Base-by-base conservation (phyloP, 2,329 filamentous ascomycete genomes). In the Cercospora nicotianae region DNA sequence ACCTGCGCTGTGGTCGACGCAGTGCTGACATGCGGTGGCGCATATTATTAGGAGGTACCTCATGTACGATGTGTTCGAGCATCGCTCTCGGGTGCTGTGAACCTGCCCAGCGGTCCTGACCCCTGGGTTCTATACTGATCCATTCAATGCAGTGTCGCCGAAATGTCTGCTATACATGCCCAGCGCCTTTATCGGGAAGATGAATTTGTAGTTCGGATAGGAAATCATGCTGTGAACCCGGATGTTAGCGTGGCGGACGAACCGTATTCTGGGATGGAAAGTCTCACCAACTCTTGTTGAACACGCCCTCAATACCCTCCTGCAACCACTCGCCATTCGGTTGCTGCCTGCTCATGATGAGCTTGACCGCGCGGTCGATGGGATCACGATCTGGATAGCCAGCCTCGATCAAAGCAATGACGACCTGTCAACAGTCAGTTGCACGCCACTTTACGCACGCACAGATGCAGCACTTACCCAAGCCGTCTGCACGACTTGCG, bases 161-260 rank as follows among this genome's bases (percentile, higher is more conserved):
- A 90, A 94, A 70, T 85, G 87, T 74, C 83, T 86, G 4, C 90
- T 88, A 83, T 93, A 99, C 87, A 97, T 90, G 5, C 95, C 95
- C 71, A 99, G 80, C 1, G 95, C 95, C 82, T 96, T 96, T 78
- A 98, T 91, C 1, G 94, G 90, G 80, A 97, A 99, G 67, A 91
- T 91, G 79, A 97, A 95, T 83, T 98, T 99, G 85, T 99, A 99
- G 84, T 99, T 99, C 53, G 94, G 94, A 77, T 99, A 99, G 0
- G 93, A 95, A 72, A 99, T 99, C 93, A 97, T 98, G 84, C 89
- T 90, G 75, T 68, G 67, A 69, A 78, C 75, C 45, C 60, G 28
- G 33, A 61, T 36, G 65, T 74, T 53, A 70, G 66, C 66, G 63
- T 69, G 65, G 65, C 63, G 42, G 51, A 63, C 26, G 60, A 65